Evolutionary conservation across 2,329 filamentous ascomycete species (phyloP).

Genomic region (Onygenales sp.): DNA sequence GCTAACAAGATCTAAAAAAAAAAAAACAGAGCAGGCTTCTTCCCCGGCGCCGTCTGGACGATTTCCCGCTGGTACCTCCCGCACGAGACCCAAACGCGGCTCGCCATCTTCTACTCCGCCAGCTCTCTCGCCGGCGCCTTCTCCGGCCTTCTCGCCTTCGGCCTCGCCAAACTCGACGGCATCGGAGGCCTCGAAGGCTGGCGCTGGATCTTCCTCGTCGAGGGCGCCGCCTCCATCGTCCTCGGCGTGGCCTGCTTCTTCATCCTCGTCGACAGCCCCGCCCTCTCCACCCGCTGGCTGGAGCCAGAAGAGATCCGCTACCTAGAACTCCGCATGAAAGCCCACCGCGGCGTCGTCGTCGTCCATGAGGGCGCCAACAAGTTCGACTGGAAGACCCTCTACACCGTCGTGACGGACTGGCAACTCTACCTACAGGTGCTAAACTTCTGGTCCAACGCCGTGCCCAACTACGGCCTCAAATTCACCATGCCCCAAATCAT

Average conservation of each 20-base stretch:
- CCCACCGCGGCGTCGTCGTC: constrained; percentile 13
- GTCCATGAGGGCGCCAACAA: constrained; percentile 13
- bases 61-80: constrained; percentile 77
- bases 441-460: constrained; percentile 35
- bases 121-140: constrained; percentile 77
- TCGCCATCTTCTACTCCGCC: constrained; percentile 75
- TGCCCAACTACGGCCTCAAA: constrained; percentile 26
- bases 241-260: constrained; percentile 39
- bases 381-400: constrained; percentile 26
- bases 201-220: constrained; percentile 37
- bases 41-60: constrained; percentile 70
- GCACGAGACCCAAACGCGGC: constrained; percentile 68
- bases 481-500: constrained; percentile 33
- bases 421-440: constrained; percentile 38
- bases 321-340: constrained; percentile 30
- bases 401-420: constrained; percentile 38
- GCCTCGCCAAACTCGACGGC: constrained; percentile 81
- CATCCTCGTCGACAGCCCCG: constrained; percentile 29
- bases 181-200: constrained; percentile 26
- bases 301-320: constrained; percentile 32
- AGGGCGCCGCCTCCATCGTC: constrained; percentile 60
- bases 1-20: background rate
- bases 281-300: constrained; percentile 27
- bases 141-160: constrained; percentile 73
- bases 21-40: constrained; percentile 34